Evolutionary conservation across 495 filamentous ascomycete genomes (phyloP).

Genomic region (Tuber microsphaerosporum): DNA sequence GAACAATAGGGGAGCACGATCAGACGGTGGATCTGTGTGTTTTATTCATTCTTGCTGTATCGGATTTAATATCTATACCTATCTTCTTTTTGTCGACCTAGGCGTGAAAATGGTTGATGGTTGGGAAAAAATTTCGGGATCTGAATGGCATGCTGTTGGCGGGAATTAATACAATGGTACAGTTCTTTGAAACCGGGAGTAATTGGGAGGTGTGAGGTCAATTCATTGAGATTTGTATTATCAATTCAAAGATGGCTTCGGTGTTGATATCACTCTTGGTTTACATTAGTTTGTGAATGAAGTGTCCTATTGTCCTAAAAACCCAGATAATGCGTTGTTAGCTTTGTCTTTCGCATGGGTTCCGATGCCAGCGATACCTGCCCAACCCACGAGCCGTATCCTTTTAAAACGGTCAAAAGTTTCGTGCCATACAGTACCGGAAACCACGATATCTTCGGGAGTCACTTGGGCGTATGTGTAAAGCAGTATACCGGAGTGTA

Average conservation of each 20-base stretch:
- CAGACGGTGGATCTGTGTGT: conserved; percentile 8
- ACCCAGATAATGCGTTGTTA: neutral
- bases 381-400: neutral
- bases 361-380: neutral
- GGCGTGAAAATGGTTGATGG: neutral
- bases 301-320: neutral
- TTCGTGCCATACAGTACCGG: neutral
- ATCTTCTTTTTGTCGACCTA: conserved; percentile 16
- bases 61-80: conserved; percentile 38
- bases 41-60: conserved; percentile 35
- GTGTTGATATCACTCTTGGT: neutral
- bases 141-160: conserved; percentile 3
- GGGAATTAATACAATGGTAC: conserved; percentile 5
- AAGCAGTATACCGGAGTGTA: neutral
- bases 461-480: neutral
- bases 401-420: no score
- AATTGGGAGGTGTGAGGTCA: neutral
- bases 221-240: neutral
- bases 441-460: neutral
- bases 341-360: neutral
- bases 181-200: neutral
- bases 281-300: neutral
- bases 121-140: conserved; percentile 1
- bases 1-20: conserved; percentile 11
- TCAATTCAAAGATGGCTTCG: neutral